Base-by-base conservation (phyloP, 257 asterid species). In the Knoxia roxburghii region DNA sequence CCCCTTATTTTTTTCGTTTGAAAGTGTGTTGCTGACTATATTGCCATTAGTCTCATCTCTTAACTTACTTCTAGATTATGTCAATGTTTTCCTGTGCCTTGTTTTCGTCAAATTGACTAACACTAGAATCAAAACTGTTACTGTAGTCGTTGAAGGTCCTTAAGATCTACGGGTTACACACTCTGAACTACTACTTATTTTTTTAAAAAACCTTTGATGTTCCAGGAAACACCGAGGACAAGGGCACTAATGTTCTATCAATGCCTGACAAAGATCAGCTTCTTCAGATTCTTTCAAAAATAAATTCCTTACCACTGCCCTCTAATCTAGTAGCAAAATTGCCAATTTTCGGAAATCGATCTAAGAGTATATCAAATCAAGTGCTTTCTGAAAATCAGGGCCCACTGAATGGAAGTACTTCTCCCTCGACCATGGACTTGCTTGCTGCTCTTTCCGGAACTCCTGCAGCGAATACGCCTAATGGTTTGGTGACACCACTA, bases 361-460 rank as follows among this genome's bases (percentile, higher is more conserved):
- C 78, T 39, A 72, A 65, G 46, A 81, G 71, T 59, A 67, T 56
- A 41, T 71, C 80, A 18, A 78, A 68, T 65, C 81, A 75, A 57
- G 7, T 57, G 24, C 67, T 81, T 51, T 68, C 87, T 32, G 79
- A 67, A 75, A 80, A 72, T 41, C 85, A 59, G 56, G 64, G 77
- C 74, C 70, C 43, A 65, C 58, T 48, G 53, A 76, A 74, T 65
- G 84, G 59, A 23, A 76, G 75, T 23, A 68, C 79, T 64, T 46
- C 82, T 24, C 87, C 84, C 33, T 83, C 96, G 50, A 88, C 97
- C 57, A 83, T 24, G 90, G 80, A 88, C 82, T 82, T 90, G 76
- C 90, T 90, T 46, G 89, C 86, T 29, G 84, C 68, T 76, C 89
- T 90, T 55, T 84, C 96, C 51, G 80, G 87, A 45, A 68, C 81